Evolutionary conservation across 305 asterid species (phyloP).

Genomic region (Plantago rigida): DNA sequence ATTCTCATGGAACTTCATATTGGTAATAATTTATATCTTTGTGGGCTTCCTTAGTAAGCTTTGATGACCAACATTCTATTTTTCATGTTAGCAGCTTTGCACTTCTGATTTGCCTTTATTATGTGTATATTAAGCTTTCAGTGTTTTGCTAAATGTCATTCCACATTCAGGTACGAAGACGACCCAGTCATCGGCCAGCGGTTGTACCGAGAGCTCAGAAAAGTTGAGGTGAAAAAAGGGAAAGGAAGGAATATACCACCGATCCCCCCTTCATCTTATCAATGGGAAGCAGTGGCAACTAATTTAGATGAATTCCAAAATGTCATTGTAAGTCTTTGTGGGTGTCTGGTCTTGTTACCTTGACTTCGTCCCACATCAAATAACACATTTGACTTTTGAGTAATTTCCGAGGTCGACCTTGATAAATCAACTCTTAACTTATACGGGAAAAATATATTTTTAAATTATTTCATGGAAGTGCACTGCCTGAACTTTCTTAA

Average conservation of each 20-base stretch:
- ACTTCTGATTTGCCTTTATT: conserved; percentile 9
- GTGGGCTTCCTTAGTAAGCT: not conserved
- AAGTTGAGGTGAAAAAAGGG: conserved; percentile 79
- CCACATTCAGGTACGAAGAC: conserved; percentile 69
- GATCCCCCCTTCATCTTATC: conserved; percentile 74
- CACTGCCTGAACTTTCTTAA: no score
- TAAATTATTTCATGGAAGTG: no score
- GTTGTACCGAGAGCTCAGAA: conserved; percentile 76
- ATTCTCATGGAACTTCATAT: conserved; percentile 83
- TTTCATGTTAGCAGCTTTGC: no score
- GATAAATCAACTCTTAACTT: no score
- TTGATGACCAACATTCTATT: not conserved
- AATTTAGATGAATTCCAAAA: conserved; percentile 77
- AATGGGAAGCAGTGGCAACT: conserved; percentile 93
- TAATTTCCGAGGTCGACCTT: no score
- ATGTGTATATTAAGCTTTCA: conserved; percentile 18
- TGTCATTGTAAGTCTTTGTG: conserved; percentile 69
- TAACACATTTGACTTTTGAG: no score
- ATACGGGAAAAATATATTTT: no score
- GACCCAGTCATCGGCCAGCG: conserved; percentile 86
- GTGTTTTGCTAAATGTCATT: conserved; percentile 8
- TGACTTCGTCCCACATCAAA: no score
- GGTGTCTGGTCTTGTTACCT: conserved; percentile 10
- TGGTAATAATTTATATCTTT: conserved; percentile 45
- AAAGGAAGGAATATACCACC: conserved; percentile 71